Evolutionary conservation across 192 early-diverging fungal genomes (phyloP).

Genomic region (Irineochytrium annulatum): DNA sequence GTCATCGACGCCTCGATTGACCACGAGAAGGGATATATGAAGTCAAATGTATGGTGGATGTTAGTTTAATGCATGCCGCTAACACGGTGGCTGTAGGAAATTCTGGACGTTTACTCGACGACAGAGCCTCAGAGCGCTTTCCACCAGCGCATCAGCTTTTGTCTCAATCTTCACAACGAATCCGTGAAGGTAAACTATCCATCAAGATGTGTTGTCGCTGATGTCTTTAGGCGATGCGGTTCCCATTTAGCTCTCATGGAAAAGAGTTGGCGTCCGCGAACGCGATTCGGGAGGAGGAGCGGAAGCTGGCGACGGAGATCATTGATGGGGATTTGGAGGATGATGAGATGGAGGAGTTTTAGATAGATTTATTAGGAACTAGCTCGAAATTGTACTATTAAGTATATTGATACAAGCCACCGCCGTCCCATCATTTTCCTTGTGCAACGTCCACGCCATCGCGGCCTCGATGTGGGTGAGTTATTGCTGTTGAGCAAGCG

Average conservation of each 20-base stretch:
- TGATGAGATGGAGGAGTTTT: constrained; percentile 56
- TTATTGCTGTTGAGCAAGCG: too few relatives aligned
- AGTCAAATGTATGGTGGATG: constrained; percentile 58
- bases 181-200: constrained; percentile 69
- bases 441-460: too few relatives aligned
- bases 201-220: not conserved
- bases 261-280: constrained; percentile 80
- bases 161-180: constrained; percentile 94
- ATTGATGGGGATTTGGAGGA: constrained; percentile 82
- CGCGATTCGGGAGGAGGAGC: constrained; percentile 78
- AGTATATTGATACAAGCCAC: too few relatives aligned
- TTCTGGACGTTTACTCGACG: constrained; percentile 92
- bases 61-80: not conserved
- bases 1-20: constrained; percentile 98
- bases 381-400: too few relatives aligned
- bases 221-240: constrained; percentile 77
- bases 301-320: constrained; percentile 89
- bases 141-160: constrained; percentile 90
- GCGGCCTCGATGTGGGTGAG: too few relatives aligned
- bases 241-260: constrained; percentile 80
- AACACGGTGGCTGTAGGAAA: constrained; percentile 57
- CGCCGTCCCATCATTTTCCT: too few relatives aligned
- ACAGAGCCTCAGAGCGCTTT: constrained; percentile 95
- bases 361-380: constrained; percentile 1
- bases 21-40: constrained; percentile 89